Base-by-base conservation (phyloP, 2,329 filamentous ascomycete genomes). In the Pseudocercospora vitis region DNA sequence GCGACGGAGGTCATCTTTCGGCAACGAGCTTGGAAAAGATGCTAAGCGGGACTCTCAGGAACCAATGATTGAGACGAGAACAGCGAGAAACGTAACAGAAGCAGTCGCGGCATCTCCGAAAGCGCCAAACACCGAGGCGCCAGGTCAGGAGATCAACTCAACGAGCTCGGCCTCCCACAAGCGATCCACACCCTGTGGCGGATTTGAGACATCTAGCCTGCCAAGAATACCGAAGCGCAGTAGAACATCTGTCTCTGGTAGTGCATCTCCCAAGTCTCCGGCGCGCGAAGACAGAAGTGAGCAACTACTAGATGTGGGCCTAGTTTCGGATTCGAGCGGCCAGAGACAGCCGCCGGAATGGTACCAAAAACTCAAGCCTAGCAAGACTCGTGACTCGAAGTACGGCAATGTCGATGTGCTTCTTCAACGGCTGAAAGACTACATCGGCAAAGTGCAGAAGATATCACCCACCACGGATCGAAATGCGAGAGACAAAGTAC, bases 261-360 rank as follows among this genome's bases (percentile, higher is more conserved):
- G 39, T 12, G 28, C 44, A 28, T 37, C 48, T 1, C 49, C 57
- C 18, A 12, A n/a, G 21, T 46, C 52, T 14, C 49, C 49, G 6
- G 18, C 16, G 7, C 14, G 29, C 12, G 26, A 29, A 4, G 24
- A 28, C 2, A 14, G 18, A 2, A 14, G 8, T 12, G 23, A 19
- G 11, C 21, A 14, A n/a, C 42, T 45, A 11, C 6, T 7, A 3
- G 42, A 45, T 6, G n/a, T 45, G 1, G 42, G 42, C n/a, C 1
- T 29, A 1, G 32, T 35, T 7, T 16, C 24, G 2, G 26, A 31
- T 29, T 14, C 14, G 9, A 37, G 48, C 5, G 35, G 18, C 11
- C n/a, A 31, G 3, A 31, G 21, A 14, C 32, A 45, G 12, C 61
- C 58, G 9, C 63, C 62, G 19, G 19, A 49, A 16, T 65, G 62